phyloP scores from a whole-genome alignment of 768 basidiomycete genomes.

The Macrolepiota albuminosa region DNA sequence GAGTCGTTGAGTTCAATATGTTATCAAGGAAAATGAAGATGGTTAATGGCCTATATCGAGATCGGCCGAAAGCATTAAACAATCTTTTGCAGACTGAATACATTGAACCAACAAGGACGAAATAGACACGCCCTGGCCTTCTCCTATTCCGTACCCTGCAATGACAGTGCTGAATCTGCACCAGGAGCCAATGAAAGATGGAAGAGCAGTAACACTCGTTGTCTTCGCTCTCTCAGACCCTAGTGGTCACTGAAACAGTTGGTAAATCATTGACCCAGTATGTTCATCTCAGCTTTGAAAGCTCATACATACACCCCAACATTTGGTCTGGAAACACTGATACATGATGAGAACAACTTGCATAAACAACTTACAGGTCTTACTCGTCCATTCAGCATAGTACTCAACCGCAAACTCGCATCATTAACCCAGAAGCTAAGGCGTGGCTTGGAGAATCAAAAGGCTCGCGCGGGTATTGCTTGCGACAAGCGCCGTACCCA shows the following conservation, averaged over 20 bases:
- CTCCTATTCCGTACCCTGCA: neutral
- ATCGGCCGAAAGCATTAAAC: neutral
- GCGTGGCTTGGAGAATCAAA: conserved; percentile 44
- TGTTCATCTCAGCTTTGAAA: neutral
- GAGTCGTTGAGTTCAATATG: neutral
- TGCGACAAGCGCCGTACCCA: conserved; percentile 31
- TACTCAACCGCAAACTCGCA: neutral
- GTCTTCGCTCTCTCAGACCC: no score
- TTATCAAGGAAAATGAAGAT: no score
- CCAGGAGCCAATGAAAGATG: neutral
- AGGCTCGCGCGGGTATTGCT: conserved; percentile 38
- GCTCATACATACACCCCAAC: neutral
- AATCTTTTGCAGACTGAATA: neutral
- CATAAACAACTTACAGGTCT: neutral
- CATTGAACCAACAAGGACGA: neutral
- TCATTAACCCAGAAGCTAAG: neutral
- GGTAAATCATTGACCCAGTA: neutral
- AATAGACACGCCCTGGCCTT: neutral
- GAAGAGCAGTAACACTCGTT: neutral
- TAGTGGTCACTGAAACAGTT: no score
- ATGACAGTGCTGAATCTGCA: neutral
- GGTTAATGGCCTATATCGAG: neutral
- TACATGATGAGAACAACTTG: neutral
- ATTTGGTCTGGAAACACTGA: neutral
- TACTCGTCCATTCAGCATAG: neutral